These are phyloP conservation scores for Vitis amurensis DNA, from an alignment of 164 flowering plant genomes.

Conservation along the genomic window DNA sequence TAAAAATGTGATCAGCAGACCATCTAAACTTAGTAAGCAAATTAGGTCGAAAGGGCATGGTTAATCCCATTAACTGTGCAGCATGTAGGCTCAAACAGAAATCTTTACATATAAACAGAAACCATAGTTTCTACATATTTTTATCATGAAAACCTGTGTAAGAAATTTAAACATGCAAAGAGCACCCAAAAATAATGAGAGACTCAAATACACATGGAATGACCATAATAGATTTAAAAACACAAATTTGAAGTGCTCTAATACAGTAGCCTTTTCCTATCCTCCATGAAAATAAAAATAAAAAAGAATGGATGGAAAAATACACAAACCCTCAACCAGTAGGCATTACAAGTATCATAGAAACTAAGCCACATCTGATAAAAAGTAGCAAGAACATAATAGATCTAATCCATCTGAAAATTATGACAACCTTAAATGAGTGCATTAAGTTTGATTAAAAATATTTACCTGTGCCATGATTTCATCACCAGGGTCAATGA, in stretches of 20 bases:
- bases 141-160: background rate
- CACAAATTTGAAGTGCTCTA: too few species aligned
- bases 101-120: too few species aligned
- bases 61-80: background rate
- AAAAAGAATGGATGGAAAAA: background rate
- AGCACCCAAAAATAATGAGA: too few species aligned
- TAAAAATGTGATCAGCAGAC: background rate
- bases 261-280: too few species aligned
- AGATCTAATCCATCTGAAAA: background rate
- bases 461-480: slow-evolving; percentile 86
- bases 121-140: too few species aligned
- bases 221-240: too few species aligned
- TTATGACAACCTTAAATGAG: background rate
- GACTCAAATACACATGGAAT: too few species aligned
- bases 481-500: slow-evolving; percentile 92
- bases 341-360: too few species aligned
- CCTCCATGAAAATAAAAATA: background rate
- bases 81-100: background rate
- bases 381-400: background rate
- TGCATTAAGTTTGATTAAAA: background rate
- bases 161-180: background rate
- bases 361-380: background rate
- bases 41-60: background rate
- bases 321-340: background rate
- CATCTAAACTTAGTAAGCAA: background rate